phyloP scores from a whole-genome alignment of 257 asterid genomes.

The Plantago elongata region DNA sequence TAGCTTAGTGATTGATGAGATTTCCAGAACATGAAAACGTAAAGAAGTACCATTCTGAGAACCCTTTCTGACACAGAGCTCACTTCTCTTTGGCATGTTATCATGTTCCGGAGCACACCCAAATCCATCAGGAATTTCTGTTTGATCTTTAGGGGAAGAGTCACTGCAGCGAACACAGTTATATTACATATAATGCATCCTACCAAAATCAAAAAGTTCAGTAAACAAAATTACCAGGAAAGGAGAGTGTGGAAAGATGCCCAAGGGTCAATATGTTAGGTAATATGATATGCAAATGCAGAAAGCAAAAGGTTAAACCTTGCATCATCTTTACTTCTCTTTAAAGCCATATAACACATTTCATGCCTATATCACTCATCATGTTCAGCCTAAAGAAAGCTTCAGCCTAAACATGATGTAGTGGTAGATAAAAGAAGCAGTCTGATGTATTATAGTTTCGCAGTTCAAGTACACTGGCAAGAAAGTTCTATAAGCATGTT shows the following conservation, averaged over 20 bases:
- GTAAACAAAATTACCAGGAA: neutral
- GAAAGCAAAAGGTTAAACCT: no score
- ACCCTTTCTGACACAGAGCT: slow-evolving; percentile 27
- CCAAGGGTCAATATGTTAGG: no score
- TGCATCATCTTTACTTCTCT: no score
- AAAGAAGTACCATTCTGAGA: slow-evolving; percentile 41
- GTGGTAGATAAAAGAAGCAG: no score
- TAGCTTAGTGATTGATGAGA: neutral
- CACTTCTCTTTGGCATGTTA: slow-evolving; percentile 29
- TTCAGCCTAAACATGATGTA: no score
- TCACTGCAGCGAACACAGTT: slow-evolving; percentile 31
- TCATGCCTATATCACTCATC: no score
- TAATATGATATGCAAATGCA: no score
- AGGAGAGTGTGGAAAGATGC: neutral
- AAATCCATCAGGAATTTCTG: slow-evolving; percentile 9
- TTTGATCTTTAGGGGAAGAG: slow-evolving; percentile 32
- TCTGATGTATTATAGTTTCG: no score
- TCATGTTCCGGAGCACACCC: slow-evolving; percentile 27
- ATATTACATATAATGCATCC: slow-evolving; percentile 19
- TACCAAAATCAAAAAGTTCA: slow-evolving; percentile 4
- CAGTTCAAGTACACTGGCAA: no score
- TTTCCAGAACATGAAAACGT: slow-evolving; percentile 1
- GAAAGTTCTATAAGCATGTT: no score
- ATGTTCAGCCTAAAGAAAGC: no score
- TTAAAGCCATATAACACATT: no score